Evolutionary conservation across 2,329 filamentous ascomycete genomes (phyloP), one percentile per base, ranked within the genome.

Genomic region (Ceratocystis alfenasii): DNA sequence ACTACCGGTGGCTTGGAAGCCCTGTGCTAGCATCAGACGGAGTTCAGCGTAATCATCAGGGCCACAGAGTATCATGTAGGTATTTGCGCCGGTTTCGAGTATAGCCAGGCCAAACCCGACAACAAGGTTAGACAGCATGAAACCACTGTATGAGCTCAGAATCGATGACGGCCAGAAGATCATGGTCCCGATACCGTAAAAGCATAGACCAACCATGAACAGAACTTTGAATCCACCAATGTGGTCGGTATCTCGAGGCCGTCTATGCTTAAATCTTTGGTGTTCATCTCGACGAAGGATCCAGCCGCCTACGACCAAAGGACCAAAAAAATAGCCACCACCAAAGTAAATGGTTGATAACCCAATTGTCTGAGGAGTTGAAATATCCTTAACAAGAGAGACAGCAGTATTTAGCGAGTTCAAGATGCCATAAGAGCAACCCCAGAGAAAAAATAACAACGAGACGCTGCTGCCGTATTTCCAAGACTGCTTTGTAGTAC

Each of bases 401-500:
- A 90, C 86, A 28, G 84, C 84, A 22, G 80, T 81, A 73, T 95
- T 95, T 33, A 96, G 81, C 0, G 87, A 87, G 71, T 94, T 90
- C 5, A 96, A 78, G 1, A 96, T 80, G 0, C 92, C 92, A 70
- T 96, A 96, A 0, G 90, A 91, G 67, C 96, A 87, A 0, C 92
- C 92, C 91, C 90, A 95, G 2, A 96, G 78, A 69, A 95, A 85
- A 75, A 96, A 95, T 0, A 96, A 78, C 5, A 92, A 81, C 0
- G 88, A 89, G 25, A 95, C 90, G 69, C 90, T 79, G 17, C 82
- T 80, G 71, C 88, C 86, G 69, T 90, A 89, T 69, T 85, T 87
- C 69, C 88, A 76, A 0, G 87, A 88, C 69, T 91, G 87, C 10
- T 75, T 73, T 1, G 79, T 79, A 1, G 82, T 84, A 66, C 84